A percentile compares a stretch with the other conserved stretches of the same genome.
Evolutionary conservation across 208 protist species (phyloP).

Genomic region (Acanthamoeba triangularis): DNA sequence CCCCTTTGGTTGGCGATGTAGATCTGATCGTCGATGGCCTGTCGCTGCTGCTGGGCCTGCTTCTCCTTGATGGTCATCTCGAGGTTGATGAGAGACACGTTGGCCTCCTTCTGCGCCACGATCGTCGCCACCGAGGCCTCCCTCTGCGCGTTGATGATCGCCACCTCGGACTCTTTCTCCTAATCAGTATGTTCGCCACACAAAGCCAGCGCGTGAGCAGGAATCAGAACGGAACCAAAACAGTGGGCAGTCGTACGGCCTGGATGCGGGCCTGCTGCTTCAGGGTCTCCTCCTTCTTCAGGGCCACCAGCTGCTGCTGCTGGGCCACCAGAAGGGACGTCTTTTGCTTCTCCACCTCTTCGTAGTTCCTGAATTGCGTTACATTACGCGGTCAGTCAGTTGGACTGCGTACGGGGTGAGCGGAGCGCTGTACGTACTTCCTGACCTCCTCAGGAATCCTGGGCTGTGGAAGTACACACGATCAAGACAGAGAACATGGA

Average conservation of each 20-base stretch:
- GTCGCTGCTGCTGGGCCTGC: conserved; percentile 28
- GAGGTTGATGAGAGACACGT: conserved; percentile 66
- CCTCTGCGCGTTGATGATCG: conserved; percentile 53
- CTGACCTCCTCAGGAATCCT: conserved; percentile 37
- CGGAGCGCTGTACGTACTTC: background rate
- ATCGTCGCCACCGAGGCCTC: conserved; percentile 44
- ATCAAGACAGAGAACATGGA: background rate
- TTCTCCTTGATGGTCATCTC: conserved; percentile 69
- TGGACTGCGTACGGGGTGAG: too few species aligned
- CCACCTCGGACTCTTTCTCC: conserved; percentile 62
- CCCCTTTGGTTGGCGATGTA: conserved; percentile 58
- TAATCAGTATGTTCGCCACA: background rate
- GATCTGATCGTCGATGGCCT: conserved; percentile 45
- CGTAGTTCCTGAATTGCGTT: conserved; percentile 29
- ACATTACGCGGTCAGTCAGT: too few species aligned
- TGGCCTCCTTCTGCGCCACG: conserved; percentile 59
- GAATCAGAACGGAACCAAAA: background rate
- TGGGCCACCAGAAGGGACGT: conserved; percentile 45
- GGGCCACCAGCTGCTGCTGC: conserved; percentile 26
- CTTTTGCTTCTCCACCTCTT: conserved; percentile 70
- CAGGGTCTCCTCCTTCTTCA: conserved; percentile 75
- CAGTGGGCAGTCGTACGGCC: background rate
- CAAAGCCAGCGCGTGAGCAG: background rate
- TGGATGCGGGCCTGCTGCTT: conserved; percentile 49
- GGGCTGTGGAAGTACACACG: background rate